These are phyloP conservation scores for Trichoderma sp. DNA, from an alignment of 2,329 filamentous ascomycete genomes.

Conservation along the genomic window DNA sequence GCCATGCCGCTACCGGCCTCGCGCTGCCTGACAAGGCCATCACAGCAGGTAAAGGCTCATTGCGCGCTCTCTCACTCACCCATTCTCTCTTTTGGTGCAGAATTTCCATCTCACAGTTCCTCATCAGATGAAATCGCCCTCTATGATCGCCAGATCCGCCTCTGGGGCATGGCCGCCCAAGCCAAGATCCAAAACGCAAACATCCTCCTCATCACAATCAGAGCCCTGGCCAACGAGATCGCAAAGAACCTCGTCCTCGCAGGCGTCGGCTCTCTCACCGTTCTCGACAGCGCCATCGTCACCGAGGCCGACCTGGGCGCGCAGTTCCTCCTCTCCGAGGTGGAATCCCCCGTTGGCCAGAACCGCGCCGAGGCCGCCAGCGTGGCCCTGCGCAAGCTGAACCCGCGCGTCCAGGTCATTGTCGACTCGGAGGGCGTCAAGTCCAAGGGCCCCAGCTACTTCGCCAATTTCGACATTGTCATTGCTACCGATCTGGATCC, in stretches of 20 bases:
- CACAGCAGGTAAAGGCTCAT: conserved; percentile 40
- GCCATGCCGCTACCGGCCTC: conserved; percentile 32
- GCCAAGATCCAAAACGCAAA: conserved; percentile 88
- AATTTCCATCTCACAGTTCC: not conserved
- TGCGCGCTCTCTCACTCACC: not conserved
- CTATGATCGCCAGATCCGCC: conserved; percentile 94
- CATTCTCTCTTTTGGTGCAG: not conserved
- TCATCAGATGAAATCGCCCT: conserved; percentile 86
- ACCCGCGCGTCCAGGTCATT: conserved; percentile 80
- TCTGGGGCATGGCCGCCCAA: conserved; percentile 96
- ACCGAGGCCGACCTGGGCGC: conserved; percentile 79
- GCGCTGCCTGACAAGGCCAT: conserved; percentile 35
- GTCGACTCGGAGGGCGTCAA: conserved; percentile 70
- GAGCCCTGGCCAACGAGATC: conserved; percentile 88
- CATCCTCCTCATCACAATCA: conserved; percentile 86
- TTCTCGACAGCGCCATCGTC: conserved; percentile 77
- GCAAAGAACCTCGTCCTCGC: conserved; percentile 97
- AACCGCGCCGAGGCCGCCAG: conserved; percentile 84
- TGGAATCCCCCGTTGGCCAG: conserved; percentile 70
- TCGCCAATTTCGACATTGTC: conserved; percentile 77
- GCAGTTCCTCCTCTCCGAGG: conserved; percentile 75
- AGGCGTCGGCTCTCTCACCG: conserved; percentile 86
- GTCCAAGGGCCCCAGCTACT: conserved; percentile 73
- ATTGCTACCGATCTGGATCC: conserved; percentile 89
- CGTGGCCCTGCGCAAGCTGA: conserved; percentile 79